Evolutionary conservation across 805 yeast species (phyloP), one percentile per base, ranked within the genome.

Genomic region (Zygotorulaspora florentina): DNA sequence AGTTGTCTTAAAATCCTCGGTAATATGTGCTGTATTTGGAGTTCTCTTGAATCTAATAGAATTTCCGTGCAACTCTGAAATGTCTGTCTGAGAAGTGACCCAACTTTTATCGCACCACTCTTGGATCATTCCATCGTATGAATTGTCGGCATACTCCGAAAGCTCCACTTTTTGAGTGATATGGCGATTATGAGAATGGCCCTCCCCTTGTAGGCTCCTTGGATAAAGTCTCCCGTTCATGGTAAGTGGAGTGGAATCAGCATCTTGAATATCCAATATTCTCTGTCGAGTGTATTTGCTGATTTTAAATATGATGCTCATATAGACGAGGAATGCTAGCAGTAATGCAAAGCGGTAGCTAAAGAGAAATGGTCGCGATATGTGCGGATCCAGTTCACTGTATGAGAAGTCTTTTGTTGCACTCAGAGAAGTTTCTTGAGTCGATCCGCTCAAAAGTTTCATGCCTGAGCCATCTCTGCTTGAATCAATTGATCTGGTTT

Each of bases 11-110:
- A 33, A n/a, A 23, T 43, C 47, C 18, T 43, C 42, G 13, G 39
- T 20, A 11, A 41, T 36, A 7, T 39, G 36, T 17, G 43, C 43
- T 28, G 40, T 11, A 18, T 43, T 36, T 34, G 39, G 47, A 27
- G 47, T 36, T 25, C 43, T 29, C 33, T 39, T 43, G 15, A 40
- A 34, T 17, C 40, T 37, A 11, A 23, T 23, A 10, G 40, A 37
- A 37, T 37, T 26, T 11, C 40, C 40, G 4, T 23, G 40, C 25
- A 37, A 13, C 9, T 13, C 13, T 37, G 40, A 23, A n/a, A 37
- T 17, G 18, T 37, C 40, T 26, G 13, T 35, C 15, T n/a, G 13
- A 20, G 38, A 35, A 8, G 20, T 11, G n/a, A 35, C 18, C 20
- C 38, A 35, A 11, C 38, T 35, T 35, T 35, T 20, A 20, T 20